Conservation (phyloP, 176 grass and related monocot species). For the Chrysopogon serrulatus region DNA sequence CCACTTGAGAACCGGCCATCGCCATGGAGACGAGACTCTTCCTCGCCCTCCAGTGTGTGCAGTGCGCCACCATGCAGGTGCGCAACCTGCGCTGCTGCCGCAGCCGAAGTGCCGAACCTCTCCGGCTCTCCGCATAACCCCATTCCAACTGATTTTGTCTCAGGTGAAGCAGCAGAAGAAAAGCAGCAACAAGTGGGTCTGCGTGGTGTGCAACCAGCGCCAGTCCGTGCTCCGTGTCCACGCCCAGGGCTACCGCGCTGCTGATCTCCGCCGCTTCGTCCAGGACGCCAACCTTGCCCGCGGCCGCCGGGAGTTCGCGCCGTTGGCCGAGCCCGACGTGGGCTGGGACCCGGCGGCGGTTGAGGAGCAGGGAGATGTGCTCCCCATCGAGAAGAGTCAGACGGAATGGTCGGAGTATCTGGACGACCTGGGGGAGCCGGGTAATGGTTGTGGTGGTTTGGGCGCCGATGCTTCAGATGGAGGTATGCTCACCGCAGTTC, state of each 20-base stretch:
- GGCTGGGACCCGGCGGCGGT: neutral
- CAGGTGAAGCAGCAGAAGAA: conserved; percentile 96
- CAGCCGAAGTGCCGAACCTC: too few relatives aligned
- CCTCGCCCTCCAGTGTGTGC: conserved; percentile 74
- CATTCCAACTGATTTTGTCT: neutral
- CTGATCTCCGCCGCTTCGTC: conserved; percentile 74
- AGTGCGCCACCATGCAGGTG: conserved; percentile 85
- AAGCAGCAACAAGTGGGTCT: conserved; percentile 77
- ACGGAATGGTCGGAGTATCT: conserved; percentile 81
- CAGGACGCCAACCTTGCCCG: conserved; percentile 78
- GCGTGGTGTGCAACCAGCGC: conserved; percentile 79
- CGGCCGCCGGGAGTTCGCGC: conserved; percentile 6
- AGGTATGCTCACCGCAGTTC: conserved; percentile 26
- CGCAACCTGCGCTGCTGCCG: neutral
- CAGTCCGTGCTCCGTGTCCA: conserved; percentile 70
- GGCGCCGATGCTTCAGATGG: neutral
- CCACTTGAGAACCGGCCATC: neutral
- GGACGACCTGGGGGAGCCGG: conserved; percentile 31
- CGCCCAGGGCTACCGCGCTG: conserved; percentile 49
- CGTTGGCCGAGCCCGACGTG: conserved; percentile 4
- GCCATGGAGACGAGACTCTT: conserved; percentile 64
- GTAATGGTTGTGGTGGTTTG: neutral
- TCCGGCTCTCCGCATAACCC: neutral
- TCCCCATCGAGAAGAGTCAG: conserved; percentile 32
- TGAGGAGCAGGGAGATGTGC: neutral